Evolutionary conservation across 352 stramenopile genomes (phyloP), one percentile per base, ranked within the genome.

Genomic region (Pythium myriotylum): DNA sequence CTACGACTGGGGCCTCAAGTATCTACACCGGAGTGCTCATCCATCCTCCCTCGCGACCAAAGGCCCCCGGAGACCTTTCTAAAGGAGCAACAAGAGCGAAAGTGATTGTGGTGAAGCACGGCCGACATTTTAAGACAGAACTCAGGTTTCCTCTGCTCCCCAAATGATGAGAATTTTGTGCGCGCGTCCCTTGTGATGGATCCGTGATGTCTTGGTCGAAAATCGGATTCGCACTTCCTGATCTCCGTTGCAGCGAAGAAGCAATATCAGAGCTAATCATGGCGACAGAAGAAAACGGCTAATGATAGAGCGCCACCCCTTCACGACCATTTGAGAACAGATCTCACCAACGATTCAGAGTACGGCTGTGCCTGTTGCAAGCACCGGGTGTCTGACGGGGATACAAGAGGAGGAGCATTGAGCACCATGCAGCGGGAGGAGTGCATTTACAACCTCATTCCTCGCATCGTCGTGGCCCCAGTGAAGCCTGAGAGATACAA

Each of bases 381-480:
- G 29, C 29, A 35, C 29, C 10, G 29, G 29, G 5, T 35, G 29
- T n/a, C n/a, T n/a, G 29, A 10, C 29, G 10, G 24, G n/a, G 27
- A 50, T 14, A n/a, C 4, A 50, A 19, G 43, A 14, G n/a, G 17
- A 20, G n/a, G 37, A 43, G 13, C 13, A 43, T 20, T 20, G 37
- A 43, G 3, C 23, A 55, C 4, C 20, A 90, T 90, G 83, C 83
- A 90, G 68, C 79, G 84, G n/a, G 84, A 92, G 32, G 84, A 93
- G 66, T 91, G 84, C 72, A 97, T 97, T 70, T 97, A 93, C 74
- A 97, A 97, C 73, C 77, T 96, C 50, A 94, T 97, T 59, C 88
- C 91, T 8, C 76, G 86, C 52, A 73, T 90, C 32, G 70, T 77
- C 39, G 72, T 84, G 54, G 63, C 79, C 27, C 67, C 76, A 22